Evolutionary conservation across 2,329 filamentous ascomycete species (phyloP), one percentile per base, ranked within the genome.

Genomic region (Xylogone sp.): DNA sequence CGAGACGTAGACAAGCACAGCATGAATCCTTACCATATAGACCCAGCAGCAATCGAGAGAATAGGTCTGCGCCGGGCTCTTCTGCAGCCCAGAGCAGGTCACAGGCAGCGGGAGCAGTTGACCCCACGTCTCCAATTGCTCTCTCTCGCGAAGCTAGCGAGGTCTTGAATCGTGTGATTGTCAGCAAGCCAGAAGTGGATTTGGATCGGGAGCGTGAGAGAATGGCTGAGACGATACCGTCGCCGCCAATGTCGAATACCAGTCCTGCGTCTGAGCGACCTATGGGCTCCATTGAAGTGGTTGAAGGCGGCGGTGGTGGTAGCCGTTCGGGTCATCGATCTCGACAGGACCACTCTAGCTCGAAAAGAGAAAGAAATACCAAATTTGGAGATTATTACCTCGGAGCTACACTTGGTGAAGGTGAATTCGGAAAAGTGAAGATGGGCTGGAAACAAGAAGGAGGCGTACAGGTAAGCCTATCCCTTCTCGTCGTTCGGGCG

Each of bases 391-490:
- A 97, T 57, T 99, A 97, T 70, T 90, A 96, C 54, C 79, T 99
- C 3, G 94, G 94, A 31, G 93, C 96, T 69, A 97, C 93, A 2
- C 86, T 99, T 46, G 94, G 94, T 46, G 94, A 99, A 74, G 94
- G 94, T 56, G 94, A 99, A 71, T 99, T 99, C 68, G 94, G 94
- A 59, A 99, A 99, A 69, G 94, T 99, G 63, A 97, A 97, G 71
- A 84, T 97, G 65, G 94, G 94, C 21, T 99, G 94, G 94, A 97
- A 97, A 71, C 88, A 90, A 68, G 92, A 96, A 70, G 92, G 91
- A 54, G 92, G 86, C 58, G 88, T 96, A 46, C 87, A 93, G 75
- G 84, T 86, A 73, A 60, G 70, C 24, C 10, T 27, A 27, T 27
- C 24, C 6, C 5, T 27, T 10, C 6, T 27, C 24, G 6, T 27